Conservation (phyloP, 176 grass and related monocot genomes). For the Neostapfia colusana region DNA sequence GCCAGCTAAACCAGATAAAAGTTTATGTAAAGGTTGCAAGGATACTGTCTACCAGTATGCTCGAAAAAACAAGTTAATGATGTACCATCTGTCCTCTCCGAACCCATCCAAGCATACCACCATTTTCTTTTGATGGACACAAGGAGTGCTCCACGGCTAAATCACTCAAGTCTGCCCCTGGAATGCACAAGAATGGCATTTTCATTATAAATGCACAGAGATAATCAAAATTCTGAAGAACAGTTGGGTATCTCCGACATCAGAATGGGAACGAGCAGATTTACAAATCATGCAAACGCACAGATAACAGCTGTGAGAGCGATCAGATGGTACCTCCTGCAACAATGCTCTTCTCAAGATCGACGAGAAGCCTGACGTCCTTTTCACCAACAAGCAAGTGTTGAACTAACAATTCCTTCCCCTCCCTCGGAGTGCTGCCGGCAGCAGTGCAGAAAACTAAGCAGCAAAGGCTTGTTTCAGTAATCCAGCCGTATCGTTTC, state of each 20-base stretch:
- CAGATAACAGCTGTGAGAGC: background rate
- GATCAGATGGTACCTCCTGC: conserved; percentile 51
- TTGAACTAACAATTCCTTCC: conserved; percentile 85
- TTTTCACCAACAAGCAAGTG: conserved; percentile 87
- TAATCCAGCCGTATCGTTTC: background rate
- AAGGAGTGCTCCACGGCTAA: conserved; percentile 83
- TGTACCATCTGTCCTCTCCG: conserved; percentile 86
- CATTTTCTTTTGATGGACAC: conserved; percentile 96
- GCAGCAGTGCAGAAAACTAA: conserved; percentile 63
- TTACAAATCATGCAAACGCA: background rate
- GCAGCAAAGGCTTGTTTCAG: conserved; percentile 31
- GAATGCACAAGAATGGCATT: conserved; percentile 8
- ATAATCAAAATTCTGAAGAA: background rate
- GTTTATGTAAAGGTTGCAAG: background rate
- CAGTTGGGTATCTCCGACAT: background rate
- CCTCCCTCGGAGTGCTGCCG: conserved; percentile 49
- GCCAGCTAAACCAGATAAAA: background rate
- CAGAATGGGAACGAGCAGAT: background rate
- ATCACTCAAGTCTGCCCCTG: conserved; percentile 90
- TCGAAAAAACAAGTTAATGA: conserved; percentile 30
- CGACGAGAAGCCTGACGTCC: conserved; percentile 76
- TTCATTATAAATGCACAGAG: background rate
- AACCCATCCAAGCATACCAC: conserved; percentile 97
- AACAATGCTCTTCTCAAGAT: conserved; percentile 74
- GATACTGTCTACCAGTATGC: background rate